phyloP scores from a whole-genome alignment of 257 asterid genomes.

The Echium plantagineum region DNA sequence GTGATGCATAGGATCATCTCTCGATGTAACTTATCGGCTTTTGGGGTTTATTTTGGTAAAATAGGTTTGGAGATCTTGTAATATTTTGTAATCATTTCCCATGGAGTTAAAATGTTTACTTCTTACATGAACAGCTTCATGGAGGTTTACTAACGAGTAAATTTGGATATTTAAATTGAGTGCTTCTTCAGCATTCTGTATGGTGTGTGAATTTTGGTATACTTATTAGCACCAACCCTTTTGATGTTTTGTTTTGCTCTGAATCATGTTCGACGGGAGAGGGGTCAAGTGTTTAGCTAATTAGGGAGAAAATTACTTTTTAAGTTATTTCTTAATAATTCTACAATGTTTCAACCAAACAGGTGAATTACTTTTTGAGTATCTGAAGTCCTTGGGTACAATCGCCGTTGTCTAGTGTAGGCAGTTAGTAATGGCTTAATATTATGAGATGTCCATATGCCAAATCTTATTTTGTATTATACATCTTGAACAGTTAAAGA shows the following conservation, averaged over 20 bases:
- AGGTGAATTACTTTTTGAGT: not conserved
- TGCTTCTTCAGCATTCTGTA: not conserved
- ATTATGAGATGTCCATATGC: not conserved
- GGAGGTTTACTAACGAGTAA: not conserved
- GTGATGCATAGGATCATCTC: too few species aligned
- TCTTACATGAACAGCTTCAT: not conserved
- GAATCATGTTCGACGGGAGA: not conserved
- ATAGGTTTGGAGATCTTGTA: not conserved
- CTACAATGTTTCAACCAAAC: not conserved
- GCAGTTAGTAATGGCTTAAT: not conserved
- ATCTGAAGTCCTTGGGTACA: not conserved
- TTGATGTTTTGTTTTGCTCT: not conserved
- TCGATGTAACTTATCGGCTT: not conserved
- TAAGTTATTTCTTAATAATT: too few species aligned
- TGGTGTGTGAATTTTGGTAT: not conserved
- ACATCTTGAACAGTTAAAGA: slow-evolving; percentile 60
- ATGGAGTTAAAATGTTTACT: too few species aligned
- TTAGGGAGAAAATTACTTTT: too few species aligned
- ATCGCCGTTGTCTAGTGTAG: not conserved
- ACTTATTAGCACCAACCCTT: not conserved
- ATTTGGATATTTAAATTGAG: not conserved
- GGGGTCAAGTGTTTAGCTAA: too few species aligned
- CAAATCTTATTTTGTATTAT: slow-evolving; percentile 3
- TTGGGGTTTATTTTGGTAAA: not conserved
- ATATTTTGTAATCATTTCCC: too few species aligned